Conservation (phyloP, 2,329 filamentous ascomycete genomes). For the Colletotrichum higginsianum region DNA sequence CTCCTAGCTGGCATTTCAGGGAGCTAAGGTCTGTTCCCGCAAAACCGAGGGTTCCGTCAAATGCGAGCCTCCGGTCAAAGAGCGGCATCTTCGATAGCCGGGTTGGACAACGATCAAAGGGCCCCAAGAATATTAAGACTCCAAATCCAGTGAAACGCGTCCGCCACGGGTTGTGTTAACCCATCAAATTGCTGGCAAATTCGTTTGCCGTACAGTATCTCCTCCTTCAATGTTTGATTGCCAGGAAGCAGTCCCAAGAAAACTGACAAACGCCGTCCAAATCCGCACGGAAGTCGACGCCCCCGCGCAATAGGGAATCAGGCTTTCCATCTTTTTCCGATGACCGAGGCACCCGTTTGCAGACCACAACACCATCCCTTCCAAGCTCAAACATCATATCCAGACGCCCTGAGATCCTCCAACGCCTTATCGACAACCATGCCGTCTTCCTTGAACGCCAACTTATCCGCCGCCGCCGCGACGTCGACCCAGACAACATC, state of each 20-base stretch:
- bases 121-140: background rate
- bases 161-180: background rate
- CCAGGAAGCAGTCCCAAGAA: background rate
- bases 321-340: background rate
- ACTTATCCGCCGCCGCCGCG: slow-evolving; percentile 43
- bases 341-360: background rate
- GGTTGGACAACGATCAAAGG: background rate
- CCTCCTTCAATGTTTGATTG: too few species aligned
- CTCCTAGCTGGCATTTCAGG: background rate
- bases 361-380: background rate
- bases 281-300: background rate
- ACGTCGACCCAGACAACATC: slow-evolving; percentile 50
- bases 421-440: slow-evolving; percentile 49
- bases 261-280: background rate
- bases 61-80: background rate
- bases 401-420: slow-evolving; percentile 46
- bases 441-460: slow-evolving; percentile 46
- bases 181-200: too few species aligned
- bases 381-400: slow-evolving; percentile 45
- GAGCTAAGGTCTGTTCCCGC: too few species aligned
- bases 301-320: background rate
- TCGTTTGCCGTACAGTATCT: too few species aligned
- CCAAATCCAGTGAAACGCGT: too few species aligned
- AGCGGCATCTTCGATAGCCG: too few species aligned
- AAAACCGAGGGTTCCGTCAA: background rate